Conservation (phyloP, 306 rosid genomes). For the Rosa chinensis region DNA sequence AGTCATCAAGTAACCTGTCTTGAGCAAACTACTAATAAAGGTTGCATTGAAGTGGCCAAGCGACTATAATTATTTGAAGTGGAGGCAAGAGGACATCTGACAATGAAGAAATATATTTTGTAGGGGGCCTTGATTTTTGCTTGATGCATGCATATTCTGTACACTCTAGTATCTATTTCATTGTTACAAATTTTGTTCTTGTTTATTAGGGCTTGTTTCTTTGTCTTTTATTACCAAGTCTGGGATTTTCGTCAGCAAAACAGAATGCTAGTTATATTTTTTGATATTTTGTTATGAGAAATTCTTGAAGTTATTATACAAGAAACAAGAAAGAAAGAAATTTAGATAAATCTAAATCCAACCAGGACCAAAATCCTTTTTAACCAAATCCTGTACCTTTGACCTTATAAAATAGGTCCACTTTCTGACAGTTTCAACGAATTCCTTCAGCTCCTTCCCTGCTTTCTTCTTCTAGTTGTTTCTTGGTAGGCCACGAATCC, state of each 20-base stretch:
- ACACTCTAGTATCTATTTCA: neutral
- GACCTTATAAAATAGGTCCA: too few species aligned
- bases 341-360: too few species aligned
- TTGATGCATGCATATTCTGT: neutral
- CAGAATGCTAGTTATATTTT: too few species aligned
- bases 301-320: too few species aligned
- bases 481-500: too few species aligned
- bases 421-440: too few species aligned
- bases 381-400: too few species aligned
- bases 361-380: too few species aligned
- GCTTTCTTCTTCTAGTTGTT: too few species aligned
- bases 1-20: neutral
- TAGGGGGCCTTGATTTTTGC: neutral
- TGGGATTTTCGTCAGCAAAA: slow-evolving; percentile 26
- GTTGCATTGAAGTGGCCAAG: neutral
- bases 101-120: slow-evolving; percentile 25
- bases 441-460: too few species aligned
- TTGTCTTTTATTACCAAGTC: neutral
- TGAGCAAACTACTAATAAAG: neutral
- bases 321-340: too few species aligned
- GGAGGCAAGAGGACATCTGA: neutral
- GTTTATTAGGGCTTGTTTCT: neutral
- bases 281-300: too few species aligned
- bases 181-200: neutral
- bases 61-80: neutral